These are phyloP conservation scores for Exserohilum turcica DNA, from an alignment of 2,329 filamentous ascomycete species.

Conservation along the genomic window DNA sequence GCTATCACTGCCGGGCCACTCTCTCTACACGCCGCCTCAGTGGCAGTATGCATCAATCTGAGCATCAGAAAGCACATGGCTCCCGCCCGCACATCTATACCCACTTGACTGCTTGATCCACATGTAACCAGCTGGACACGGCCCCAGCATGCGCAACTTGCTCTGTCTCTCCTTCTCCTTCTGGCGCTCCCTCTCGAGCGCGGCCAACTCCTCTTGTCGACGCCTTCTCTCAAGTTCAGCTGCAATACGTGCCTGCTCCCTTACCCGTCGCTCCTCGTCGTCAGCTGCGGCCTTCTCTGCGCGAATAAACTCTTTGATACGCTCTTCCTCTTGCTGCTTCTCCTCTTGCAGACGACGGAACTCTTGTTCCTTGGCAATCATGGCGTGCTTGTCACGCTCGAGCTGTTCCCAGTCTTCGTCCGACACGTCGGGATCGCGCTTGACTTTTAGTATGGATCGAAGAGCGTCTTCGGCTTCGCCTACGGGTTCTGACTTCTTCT, in stretches of 20 bases:
- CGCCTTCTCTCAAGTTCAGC: slow-evolving; percentile 27
- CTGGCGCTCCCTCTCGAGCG: slow-evolving; percentile 47
- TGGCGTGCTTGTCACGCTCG: slow-evolving; percentile 52
- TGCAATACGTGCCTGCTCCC: slow-evolving; percentile 27
- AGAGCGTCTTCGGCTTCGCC: slow-evolving; percentile 2
- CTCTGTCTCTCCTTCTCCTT: slow-evolving; percentile 50
- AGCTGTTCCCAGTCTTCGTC: slow-evolving; percentile 68
- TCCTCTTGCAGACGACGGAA: slow-evolving; percentile 42
- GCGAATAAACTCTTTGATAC: slow-evolving; percentile 28
- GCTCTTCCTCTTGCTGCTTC: slow-evolving; percentile 22
- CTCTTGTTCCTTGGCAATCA: slow-evolving; percentile 42
- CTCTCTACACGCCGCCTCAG: not conserved
- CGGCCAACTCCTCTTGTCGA: slow-evolving; percentile 46
- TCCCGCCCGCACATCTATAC: slow-evolving; percentile 67
- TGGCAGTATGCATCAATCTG: slow-evolving; percentile 10
- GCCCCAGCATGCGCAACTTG: slow-evolving; percentile 60
- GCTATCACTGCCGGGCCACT: not conserved
- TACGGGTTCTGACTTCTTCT: not conserved
- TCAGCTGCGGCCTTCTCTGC: slow-evolving; percentile 35
- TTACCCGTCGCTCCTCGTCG: slow-evolving; percentile 29
- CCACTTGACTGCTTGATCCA: slow-evolving; percentile 67
- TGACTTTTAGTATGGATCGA: not conserved
- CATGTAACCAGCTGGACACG: slow-evolving; percentile 61
- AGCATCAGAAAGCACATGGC: slow-evolving; percentile 2
- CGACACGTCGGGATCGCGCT: slow-evolving; percentile 54